Evolutionary conservation across 208 protist genomes (phyloP).

Genomic region (Leishmania tropica): DNA sequence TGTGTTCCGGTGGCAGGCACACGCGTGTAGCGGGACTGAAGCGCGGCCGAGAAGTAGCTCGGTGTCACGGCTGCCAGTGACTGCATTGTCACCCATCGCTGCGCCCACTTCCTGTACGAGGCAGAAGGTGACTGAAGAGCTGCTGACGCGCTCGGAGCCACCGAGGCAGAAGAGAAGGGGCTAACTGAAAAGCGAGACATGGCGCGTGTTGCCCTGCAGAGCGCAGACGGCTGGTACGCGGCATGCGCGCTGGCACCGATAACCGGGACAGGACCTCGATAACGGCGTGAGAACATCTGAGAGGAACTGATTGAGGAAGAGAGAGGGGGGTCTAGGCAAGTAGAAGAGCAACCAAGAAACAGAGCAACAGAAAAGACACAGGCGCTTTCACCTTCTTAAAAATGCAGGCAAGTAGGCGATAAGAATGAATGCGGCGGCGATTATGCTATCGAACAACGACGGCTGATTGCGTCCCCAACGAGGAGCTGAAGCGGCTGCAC

Average conservation of each 20-base stretch:
- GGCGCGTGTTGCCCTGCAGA: slow-evolving; percentile 1
- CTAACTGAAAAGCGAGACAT: slow-evolving; percentile 10
- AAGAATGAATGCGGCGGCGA: not conserved
- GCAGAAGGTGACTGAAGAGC: not conserved
- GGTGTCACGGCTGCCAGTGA: slow-evolving; percentile 5
- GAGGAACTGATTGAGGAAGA: not conserved
- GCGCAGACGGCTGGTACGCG: not conserved
- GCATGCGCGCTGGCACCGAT: not conserved
- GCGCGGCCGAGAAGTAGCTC: slow-evolving; percentile 10
- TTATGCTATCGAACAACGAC: not conserved
- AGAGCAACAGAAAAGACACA: not conserved
- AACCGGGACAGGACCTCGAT: not conserved
- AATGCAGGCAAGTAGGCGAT: not conserved
- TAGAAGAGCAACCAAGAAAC: not conserved
- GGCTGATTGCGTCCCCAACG: not conserved
- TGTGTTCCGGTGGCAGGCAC: not conserved
- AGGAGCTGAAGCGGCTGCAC: not conserved
- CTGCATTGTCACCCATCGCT: slow-evolving; percentile 7
- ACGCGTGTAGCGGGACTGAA: slow-evolving; percentile 19
- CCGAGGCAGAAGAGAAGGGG: not conserved
- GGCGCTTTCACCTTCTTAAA: not conserved
- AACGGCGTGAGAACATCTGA: slow-evolving; percentile 12
- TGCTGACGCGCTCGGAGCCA: not conserved
- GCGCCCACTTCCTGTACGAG: slow-evolving; percentile 1
- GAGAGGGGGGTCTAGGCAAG: not conserved